A percentile compares a stretch with the other conserved stretches of the same genome.
Evolutionary conservation across 1,284 basidiomycete species (phyloP).

Genomic region (Omphalotus olearius): DNA sequence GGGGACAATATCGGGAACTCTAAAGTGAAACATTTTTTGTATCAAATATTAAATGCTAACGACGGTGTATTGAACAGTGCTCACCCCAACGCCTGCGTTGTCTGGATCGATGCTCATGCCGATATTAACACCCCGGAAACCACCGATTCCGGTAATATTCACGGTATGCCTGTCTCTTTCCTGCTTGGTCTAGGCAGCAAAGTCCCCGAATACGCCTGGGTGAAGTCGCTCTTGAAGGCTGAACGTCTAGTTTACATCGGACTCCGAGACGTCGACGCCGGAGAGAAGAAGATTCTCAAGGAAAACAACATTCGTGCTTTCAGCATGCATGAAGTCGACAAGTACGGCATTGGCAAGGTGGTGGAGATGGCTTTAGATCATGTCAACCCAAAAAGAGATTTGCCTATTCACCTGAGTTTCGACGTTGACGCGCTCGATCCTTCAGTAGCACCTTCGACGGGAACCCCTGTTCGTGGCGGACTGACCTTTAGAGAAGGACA

Average conservation of each 20-base stretch:
- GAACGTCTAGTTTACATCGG: conserved; percentile 91
- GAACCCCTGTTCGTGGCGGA: conserved; percentile 93
- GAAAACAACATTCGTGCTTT: conserved; percentile 91
- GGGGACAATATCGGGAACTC: conserved; percentile 85
- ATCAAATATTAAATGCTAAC: neutral
- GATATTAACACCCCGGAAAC: conserved; percentile 93
- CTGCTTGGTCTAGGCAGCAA: conserved; percentile 60
- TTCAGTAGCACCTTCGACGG: conserved; percentile 91
- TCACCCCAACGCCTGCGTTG: conserved; percentile 74
- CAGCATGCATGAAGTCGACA: conserved; percentile 98
- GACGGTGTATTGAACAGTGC: conserved; percentile 35
- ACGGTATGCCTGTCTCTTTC: conserved; percentile 98
- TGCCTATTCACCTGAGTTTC: conserved; percentile 94
- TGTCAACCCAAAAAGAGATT: conserved; percentile 80
- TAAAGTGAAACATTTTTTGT: conserved; percentile 45
- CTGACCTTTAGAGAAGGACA: conserved; percentile 97
- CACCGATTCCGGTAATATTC: conserved; percentile 91
- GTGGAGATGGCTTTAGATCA: conserved; percentile 95
- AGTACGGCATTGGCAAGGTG: conserved; percentile 92
- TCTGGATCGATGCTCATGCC: conserved; percentile 94
- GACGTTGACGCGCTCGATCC: conserved; percentile 97
- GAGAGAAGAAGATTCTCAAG: conserved; percentile 85
- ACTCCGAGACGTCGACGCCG: conserved; percentile 88
- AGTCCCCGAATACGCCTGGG: conserved; percentile 66
- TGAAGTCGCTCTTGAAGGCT: conserved; percentile 69